Base-by-base conservation (phyloP, 306 rosid species). In the Crataegus laevigata region DNA sequence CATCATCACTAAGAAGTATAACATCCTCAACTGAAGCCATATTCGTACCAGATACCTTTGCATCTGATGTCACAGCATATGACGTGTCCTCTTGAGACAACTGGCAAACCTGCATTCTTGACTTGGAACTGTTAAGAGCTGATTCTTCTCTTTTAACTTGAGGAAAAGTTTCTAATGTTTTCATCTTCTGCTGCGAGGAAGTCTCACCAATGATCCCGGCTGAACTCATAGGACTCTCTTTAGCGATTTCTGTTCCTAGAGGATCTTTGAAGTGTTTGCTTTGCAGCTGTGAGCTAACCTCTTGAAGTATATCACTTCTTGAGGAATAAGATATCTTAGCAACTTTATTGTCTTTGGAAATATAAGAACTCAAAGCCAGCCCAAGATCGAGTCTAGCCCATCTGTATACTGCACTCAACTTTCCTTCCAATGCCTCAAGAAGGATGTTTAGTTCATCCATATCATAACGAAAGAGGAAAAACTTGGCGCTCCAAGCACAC, bases 361-460 rank as follows among this genome's bases (percentile, higher is more conserved):
- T 66, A 66, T 75, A 75, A 69, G 96, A 89, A 85, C 92, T 92
- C 28, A 96, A 83, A 26, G 93, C 93, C 71, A 96, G 75, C 36
- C 99, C 98, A 84, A 96, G 99, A 80, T 96, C 97, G 52, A 78
- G 85, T 73, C 92, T 88, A 73, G 99, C 97, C 99, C 99, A 96
- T 84, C 98, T 86, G 85, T 96, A 92, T 58, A 92, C 83, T 73
- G 99, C 96, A 88, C 98, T 92, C 83, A 92, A 81, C 73, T 96
- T 96, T 81, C 99, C 99, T 78, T 96, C 93, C 91, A 96, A 85
- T 78, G 99, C 99, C 82, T 96, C 97, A 72, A 92, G 89, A 63
- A 96, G 96, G 79, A 92, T 83, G 77, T 80, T 84, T 80, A 96
- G 80, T 80, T 96, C 99, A 79, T 80, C 79, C 34, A 87, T 79